phyloP scores from a whole-genome alignment of 192 early-diverging fungal species.

The Diversispora epigaea region DNA sequence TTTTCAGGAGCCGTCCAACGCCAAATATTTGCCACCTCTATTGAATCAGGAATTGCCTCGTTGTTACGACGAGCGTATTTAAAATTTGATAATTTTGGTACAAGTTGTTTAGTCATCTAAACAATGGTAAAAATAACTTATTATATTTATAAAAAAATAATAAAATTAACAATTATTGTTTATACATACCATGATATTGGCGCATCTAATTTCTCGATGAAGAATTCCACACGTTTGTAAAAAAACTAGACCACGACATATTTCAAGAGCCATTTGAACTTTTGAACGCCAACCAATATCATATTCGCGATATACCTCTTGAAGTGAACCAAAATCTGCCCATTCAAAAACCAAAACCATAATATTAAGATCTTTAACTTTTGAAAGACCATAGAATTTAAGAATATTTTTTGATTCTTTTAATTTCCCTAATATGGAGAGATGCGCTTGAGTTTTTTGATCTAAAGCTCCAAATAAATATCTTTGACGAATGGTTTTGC shows the following conservation, averaged over 20 bases:
- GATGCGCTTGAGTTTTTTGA: background rate
- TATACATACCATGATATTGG: constrained; percentile 17
- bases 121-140: background rate
- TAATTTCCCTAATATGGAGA: background rate
- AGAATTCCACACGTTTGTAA: constrained; percentile 1
- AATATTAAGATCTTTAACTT: no score
- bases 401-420: no score
- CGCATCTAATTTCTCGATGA: constrained; percentile 28
- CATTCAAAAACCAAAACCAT: no score
- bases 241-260: constrained; percentile 25
- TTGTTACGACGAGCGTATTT: background rate
- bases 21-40: background rate
- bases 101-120: no score
- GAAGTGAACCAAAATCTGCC: no score
- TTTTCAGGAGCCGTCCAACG: constrained; percentile 30
- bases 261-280: constrained; percentile 8
- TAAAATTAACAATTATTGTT: background rate
- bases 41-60: background rate
- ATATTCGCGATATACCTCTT: no score
- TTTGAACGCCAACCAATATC: background rate
- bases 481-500: no score
- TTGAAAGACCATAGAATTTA: no score
- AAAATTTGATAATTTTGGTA: no score
- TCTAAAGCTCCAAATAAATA: no score
- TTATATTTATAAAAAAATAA: background rate